Percentiles rank a stretch among this genome's conserved stretches.
Conservation (phyloP, 2,329 filamentous ascomycete species). For the Colletotrichum destructivum region DNA sequence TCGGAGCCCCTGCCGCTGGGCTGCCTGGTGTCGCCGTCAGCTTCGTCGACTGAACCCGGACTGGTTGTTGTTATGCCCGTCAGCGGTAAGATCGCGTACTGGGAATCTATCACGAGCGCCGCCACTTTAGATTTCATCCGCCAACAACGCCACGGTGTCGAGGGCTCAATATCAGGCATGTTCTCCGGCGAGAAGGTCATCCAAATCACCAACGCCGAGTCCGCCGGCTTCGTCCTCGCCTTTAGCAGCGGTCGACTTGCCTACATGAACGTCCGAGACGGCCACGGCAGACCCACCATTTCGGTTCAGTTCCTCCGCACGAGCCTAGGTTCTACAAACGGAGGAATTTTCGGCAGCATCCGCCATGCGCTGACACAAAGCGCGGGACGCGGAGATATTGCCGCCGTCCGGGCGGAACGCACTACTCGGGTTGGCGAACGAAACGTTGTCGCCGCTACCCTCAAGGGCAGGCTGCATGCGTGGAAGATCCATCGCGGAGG, state of each 20-base stretch:
- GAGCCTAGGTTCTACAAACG: slow-evolving; percentile 67
- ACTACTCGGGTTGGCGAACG: slow-evolving; percentile 84
- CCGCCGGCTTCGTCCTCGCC: slow-evolving; percentile 86
- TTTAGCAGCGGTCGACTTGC: slow-evolving; percentile 90
- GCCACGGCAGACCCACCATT: slow-evolving; percentile 87
- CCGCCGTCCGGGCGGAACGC: slow-evolving; percentile 82
- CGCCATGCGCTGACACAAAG: slow-evolving; percentile 81
- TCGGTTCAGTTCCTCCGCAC: slow-evolving; percentile 82
- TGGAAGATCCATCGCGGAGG: slow-evolving; percentile 94
- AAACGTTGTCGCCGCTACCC: slow-evolving; percentile 84
- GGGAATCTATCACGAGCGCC: slow-evolving; percentile 94
- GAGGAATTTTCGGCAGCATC: slow-evolving; percentile 85
- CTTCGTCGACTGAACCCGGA: slow-evolving; percentile 85
- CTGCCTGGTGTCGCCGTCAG: slow-evolving; percentile 84
- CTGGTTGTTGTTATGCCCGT: slow-evolving; percentile 88
- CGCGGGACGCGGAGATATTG: slow-evolving; percentile 82
- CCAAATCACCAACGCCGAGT: slow-evolving; percentile 85
- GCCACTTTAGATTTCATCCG: slow-evolving; percentile 87
- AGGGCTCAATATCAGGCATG: slow-evolving; percentile 81
- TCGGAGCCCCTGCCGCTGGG: slow-evolving; percentile 85
- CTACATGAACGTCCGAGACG: slow-evolving; percentile 88
- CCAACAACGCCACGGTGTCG: slow-evolving; percentile 85
- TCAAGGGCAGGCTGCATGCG: slow-evolving; percentile 82
- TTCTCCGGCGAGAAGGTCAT: slow-evolving; percentile 84
- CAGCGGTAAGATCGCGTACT: slow-evolving; percentile 90